Evolutionary conservation across 768 basidiomycete genomes (phyloP).

Genomic region (Butyriboletus loyo): DNA sequence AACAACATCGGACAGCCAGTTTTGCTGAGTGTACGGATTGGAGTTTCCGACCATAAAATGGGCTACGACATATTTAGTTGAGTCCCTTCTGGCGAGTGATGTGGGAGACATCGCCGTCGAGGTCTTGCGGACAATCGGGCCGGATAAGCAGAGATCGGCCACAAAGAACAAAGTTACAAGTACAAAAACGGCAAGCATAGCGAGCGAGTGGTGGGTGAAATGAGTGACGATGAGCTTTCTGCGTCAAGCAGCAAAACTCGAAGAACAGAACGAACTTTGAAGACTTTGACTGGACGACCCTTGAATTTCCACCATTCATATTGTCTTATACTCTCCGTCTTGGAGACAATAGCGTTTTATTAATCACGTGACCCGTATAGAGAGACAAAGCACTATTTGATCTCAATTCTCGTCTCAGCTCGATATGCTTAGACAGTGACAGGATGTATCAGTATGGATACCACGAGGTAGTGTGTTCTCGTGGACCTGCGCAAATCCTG

Average conservation of each 20-base stretch:
- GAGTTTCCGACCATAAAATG: constrained; percentile 67
- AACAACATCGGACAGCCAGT: constrained; percentile 49
- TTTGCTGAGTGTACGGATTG: constrained; percentile 49
- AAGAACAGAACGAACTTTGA: background rate
- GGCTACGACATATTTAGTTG: constrained; percentile 48
- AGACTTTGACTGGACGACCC: background rate
- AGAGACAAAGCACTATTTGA: background rate
- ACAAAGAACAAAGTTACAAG: constrained; percentile 12
- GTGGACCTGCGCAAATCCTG: background rate
- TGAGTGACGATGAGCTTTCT: constrained; percentile 11
- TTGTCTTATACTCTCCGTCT: no score
- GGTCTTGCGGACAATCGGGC: constrained; percentile 11
- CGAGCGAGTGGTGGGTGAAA: constrained; percentile 16
- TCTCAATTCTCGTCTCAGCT: background rate
- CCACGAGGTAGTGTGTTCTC: background rate
- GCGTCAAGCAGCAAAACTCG: constrained; percentile 14
- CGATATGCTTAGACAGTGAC: background rate
- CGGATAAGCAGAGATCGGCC: constrained; percentile 2
- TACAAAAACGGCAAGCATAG: constrained; percentile 14
- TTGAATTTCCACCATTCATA: no score
- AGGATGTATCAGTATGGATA: background rate
- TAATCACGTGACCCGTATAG: background rate
- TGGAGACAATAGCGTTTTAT: constrained; percentile 2
- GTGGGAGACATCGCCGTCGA: background rate
- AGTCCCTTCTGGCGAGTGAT: constrained; percentile 11